Base-by-base conservation (phyloP, 371 early-diverging fungal species). In the Mortierella sp. region DNA sequence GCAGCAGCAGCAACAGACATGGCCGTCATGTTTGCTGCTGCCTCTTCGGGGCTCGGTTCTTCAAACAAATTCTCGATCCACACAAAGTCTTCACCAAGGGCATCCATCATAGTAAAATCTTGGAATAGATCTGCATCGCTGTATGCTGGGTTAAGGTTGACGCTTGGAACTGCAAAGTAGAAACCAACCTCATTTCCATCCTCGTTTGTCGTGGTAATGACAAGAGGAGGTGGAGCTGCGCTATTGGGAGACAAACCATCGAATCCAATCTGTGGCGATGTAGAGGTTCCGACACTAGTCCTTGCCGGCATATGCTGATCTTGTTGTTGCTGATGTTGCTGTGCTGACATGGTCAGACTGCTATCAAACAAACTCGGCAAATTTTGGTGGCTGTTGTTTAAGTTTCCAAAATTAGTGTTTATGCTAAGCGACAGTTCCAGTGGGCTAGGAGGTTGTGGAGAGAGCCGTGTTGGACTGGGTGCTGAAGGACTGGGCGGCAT, bases 21-120 rank as follows among this genome's bases (percentile, higher is more conserved):
- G n/a, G 78, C 72, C 17, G 49, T 32, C 78, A 77, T 68, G 26
- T 64, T 72, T 6, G 79, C 79, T 2, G 69, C 73, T 0, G 72
- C 68, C 29, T 78, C 79, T 43, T 78, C 79, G 8, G 73, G 66
- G 0, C 72, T 61, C 2, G 70, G 73, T 10, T 78, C 79, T 3
- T 78, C 79, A 69, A 78, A 78, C 69, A 78, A 28, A 45, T 78
- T 72, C 69, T 78, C 73, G 60, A 78, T 69, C 79, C 79, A 78
- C 13, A 78, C 79, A 58, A 78, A 78, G 63, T 72, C 73, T 49
- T 78, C 79, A 23, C 79, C 78, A 0, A 72, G 61, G 15, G 72
- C 66, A 56, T 77, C 78, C 78, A 77, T 72, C 72, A 77, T 76
- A 1, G 77, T 77, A 37, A 77, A 78, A 55, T 78, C 79, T 15